Conservation (phyloP, 257 asterid genomes). For the Cruciata laevipes region DNA sequence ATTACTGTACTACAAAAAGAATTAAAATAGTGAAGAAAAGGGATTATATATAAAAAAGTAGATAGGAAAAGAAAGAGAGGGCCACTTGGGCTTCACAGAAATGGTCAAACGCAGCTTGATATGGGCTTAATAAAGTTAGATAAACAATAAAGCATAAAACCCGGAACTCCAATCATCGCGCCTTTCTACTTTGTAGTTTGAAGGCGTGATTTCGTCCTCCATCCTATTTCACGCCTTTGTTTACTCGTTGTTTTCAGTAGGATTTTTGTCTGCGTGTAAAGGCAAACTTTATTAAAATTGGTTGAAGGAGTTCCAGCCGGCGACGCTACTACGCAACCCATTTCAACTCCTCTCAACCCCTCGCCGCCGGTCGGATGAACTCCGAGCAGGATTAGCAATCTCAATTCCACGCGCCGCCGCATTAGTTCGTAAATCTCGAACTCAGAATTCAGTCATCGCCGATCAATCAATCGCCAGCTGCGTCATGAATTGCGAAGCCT, state of each 20-base stretch:
- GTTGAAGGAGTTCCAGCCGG: neutral
- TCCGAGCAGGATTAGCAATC: conserved; percentile 3
- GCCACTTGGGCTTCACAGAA: no score
- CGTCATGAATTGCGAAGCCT: conserved; percentile 76
- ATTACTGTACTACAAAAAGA: no score
- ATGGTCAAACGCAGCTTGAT: no score
- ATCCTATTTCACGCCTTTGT: neutral
- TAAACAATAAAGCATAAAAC: no score
- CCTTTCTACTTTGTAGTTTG: no score
- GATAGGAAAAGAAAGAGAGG: no score
- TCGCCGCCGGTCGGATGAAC: conserved; percentile 5
- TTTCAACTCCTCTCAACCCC: neutral
- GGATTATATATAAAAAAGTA: no score
- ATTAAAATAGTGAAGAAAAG: no score
- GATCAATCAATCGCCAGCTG: conserved; percentile 12
- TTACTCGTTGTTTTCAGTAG: no score
- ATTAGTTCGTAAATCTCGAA: conserved; percentile 6
- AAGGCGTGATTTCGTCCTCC: neutral
- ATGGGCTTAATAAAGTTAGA: no score
- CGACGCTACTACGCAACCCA: conserved; percentile 2
- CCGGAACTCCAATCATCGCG: neutral
- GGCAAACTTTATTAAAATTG: neutral
- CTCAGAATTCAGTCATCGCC: conserved; percentile 6
- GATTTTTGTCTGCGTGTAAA: neutral
- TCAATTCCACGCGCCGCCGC: conserved; percentile 2